Conservation (phyloP, 108 stramenopile species). For the Poteriospumella lacustris region DNA sequence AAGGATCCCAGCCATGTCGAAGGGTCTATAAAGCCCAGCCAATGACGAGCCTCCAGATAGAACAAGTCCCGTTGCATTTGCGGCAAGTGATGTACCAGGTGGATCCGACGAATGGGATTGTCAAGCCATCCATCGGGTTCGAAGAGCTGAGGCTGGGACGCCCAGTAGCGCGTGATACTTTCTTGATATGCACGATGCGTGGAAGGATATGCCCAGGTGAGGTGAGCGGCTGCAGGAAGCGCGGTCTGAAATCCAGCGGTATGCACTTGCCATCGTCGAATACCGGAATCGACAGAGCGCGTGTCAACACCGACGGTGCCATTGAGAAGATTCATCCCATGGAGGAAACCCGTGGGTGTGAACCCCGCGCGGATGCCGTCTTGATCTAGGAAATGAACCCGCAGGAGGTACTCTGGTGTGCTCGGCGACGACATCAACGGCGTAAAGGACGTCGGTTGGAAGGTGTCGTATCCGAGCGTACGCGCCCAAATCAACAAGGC, state of each 20-base stretch:
- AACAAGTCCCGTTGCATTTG: neutral
- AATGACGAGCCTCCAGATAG: neutral
- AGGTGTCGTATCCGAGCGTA: neutral
- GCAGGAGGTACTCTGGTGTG: no score
- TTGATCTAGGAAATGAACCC: slow-evolving; percentile 13
- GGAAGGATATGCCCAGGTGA: no score
- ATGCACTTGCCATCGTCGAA: neutral
- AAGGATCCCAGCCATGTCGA: no score
- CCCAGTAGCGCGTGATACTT: no score
- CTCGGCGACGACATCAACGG: no score
- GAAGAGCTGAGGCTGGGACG: no score
- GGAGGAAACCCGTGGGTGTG: slow-evolving; percentile 1
- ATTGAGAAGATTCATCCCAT: slow-evolving; percentile 19
- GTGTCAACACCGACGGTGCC: neutral
- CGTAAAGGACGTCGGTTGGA: no score
- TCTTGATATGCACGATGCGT: no score
- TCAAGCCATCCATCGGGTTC: no score
- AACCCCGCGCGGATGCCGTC: neutral
- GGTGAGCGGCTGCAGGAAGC: no score
- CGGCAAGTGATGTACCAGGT: neutral
- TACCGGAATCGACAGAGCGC: neutral
- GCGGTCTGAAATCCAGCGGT: neutral
- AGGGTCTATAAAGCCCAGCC: neutral
- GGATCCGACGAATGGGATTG: neutral
- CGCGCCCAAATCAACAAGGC: slow-evolving; percentile 10